Conservation (phyloP, 805 yeast species). For the Kazachstania kunashirensis region DNA sequence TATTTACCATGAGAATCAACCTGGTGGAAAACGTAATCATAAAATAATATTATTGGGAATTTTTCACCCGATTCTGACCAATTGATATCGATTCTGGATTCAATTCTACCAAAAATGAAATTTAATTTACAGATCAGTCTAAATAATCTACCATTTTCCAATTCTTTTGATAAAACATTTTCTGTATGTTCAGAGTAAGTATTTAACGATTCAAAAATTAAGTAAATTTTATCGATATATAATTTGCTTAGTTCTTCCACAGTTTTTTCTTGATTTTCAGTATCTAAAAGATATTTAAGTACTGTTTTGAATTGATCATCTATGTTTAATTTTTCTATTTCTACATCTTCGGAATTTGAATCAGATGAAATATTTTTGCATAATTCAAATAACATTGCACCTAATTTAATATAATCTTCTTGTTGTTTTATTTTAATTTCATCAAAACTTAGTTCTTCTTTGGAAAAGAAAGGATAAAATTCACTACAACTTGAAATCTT, state of each 20-base stretch:
- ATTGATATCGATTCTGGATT: conserved; percentile 41
- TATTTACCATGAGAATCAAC: conserved; percentile 70
- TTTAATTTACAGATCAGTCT: conserved; percentile 74
- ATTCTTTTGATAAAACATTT: conserved; percentile 53
- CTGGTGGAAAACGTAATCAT: conserved; percentile 81
- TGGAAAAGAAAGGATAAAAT: conserved; percentile 49
- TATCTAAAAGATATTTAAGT: conserved; percentile 31
- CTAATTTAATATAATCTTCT: conserved; percentile 51
- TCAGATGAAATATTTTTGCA: conserved; percentile 17
- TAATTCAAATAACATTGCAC: conserved; percentile 34
- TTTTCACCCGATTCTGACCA: conserved; percentile 74
- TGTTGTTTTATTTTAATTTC: conserved; percentile 32
- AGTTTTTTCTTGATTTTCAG: conserved; percentile 17
- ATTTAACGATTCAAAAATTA: conserved; percentile 36
- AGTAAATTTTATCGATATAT: conserved; percentile 35
- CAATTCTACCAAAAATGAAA: conserved; percentile 68
- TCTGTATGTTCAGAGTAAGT: conserved; percentile 51
- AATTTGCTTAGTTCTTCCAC: conserved; percentile 31
- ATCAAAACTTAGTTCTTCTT: conserved; percentile 15
- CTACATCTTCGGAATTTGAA: conserved; percentile 6
- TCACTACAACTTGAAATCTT: conserved; percentile 66
- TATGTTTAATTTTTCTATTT: conserved; percentile 17
- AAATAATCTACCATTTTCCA: conserved; percentile 83
- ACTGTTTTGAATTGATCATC: conserved; percentile 40
- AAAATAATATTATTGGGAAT: conserved; percentile 63